Base-by-base conservation (phyloP, 306 rosid species). In the Myrica gale region DNA sequence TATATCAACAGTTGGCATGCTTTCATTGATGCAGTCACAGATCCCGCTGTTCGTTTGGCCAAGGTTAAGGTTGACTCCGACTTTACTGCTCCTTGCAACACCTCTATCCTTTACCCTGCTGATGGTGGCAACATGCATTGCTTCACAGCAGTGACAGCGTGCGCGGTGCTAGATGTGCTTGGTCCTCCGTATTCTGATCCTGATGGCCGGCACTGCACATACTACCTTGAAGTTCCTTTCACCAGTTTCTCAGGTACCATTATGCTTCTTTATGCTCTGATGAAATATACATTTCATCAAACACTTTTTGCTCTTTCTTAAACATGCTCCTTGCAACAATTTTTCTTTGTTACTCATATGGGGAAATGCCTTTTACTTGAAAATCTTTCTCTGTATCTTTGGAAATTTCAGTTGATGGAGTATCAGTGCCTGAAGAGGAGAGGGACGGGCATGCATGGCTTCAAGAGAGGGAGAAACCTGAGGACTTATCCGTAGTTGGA, bases 121-220 rank as follows among this genome's bases (percentile, higher is more conserved):
- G 97, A 92, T 53, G 99, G 99, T 13, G 99, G 99, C 48, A 95
- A 95, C 87, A 56, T 95, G 91, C 99, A 95, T 73, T 82, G 93
- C 85, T 92, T 95, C 93, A 95, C 93, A 4, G 99, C 97, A 3
- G 90, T 95, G 87, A 92, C 97, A 5, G 93, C 98, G 0, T 95
- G 99, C 42, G 98, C 97, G 1, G 85, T 95, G 80, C 85, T 95
- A 0, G 99, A 95, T 68, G 99, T 95, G 74, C 96, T 92, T n/a
- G 99, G 99, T 47, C 99, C 99, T 5, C 99, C 99, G 0, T 95
- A 95, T 83, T 84, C 86, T 4, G 96, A 92, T 81, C 74, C 82
- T 1, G 91, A 89, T 7, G 99, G 92, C 26, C 89, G 99, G 51
- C 96, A 89, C 74, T 95, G 99, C 92, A 83, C 89, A 9, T 95